These are phyloP conservation scores for Boletales sp. DNA, from an alignment of 768 basidiomycete species.

Conservation along the genomic window DNA sequence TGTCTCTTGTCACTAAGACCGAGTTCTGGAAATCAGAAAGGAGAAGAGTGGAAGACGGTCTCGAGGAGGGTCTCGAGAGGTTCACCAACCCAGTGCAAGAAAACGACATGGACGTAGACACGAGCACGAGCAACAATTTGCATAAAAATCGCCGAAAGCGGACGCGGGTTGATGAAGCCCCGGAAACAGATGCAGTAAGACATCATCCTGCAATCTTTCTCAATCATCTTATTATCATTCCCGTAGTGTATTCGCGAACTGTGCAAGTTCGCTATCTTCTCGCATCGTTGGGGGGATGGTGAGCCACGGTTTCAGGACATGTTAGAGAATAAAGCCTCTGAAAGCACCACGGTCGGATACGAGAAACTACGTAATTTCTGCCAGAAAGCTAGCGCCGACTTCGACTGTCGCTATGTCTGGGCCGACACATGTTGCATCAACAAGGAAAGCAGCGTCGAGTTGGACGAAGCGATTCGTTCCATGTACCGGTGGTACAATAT, in stretches of 20 bases:
- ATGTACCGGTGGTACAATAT: conserved; percentile 28
- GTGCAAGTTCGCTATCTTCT: conserved; percentile 19
- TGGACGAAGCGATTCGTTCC: conserved; percentile 28
- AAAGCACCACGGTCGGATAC: conserved; percentile 11
- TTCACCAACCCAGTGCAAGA: not conserved
- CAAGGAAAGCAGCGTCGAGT: conserved; percentile 27
- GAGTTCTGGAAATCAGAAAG: conserved; percentile 12
- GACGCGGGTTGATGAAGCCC: not conserved
- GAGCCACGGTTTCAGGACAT: conserved; percentile 15
- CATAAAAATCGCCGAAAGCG: not conserved
- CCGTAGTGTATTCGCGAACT: conserved; percentile 6
- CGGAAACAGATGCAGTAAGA: conserved; percentile 4
- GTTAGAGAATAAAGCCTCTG: not conserved
- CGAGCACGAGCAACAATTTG: not conserved
- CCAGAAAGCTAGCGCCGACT: conserved; percentile 13
- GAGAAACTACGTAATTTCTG: conserved; percentile 16
- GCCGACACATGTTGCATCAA: conserved; percentile 22
- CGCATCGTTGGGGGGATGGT: conserved; percentile 20
- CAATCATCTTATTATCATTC: not conserved
- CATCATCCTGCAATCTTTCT: not conserved
- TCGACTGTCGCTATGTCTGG: conserved; percentile 21
- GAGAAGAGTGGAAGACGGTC: not conserved
- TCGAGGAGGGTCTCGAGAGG: not conserved
- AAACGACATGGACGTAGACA: too few species aligned
- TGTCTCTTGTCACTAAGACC: conserved; percentile 8